phyloP scores from a whole-genome alignment of 768 basidiomycete genomes.

The Amanita rubescens region DNA sequence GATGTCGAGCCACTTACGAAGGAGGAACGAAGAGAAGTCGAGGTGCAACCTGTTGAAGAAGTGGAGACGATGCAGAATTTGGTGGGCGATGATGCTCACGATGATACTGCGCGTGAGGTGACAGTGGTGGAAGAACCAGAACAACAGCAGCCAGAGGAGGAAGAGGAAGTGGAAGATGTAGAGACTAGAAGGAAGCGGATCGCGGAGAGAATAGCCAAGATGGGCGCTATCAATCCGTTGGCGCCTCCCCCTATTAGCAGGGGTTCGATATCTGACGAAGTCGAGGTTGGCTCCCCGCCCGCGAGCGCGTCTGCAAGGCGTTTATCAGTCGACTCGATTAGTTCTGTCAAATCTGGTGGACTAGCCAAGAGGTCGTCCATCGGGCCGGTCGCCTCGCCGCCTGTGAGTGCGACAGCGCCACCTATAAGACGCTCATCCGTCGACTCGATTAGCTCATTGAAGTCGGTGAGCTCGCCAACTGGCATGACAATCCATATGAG shows the following conservation, averaged over 20 bases:
- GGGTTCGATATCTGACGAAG: constrained; percentile 7
- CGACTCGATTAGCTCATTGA: too few species aligned
- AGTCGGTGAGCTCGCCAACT: background rate
- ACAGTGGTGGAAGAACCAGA: constrained; percentile 3
- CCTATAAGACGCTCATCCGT: background rate
- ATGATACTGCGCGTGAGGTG: background rate
- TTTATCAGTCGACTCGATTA: constrained; percentile 3
- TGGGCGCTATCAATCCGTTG: constrained; percentile 62
- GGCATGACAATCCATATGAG: background rate
- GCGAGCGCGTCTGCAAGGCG: background rate
- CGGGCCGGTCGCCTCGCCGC: background rate
- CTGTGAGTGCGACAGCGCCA: too few species aligned
- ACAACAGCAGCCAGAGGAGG: constrained; percentile 13
- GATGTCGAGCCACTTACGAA: constrained; percentile 14
- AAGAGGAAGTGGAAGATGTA: constrained; percentile 46
- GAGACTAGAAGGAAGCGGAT: constrained; percentile 48
- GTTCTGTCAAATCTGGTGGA: constrained; percentile 1
- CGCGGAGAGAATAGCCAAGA: constrained; percentile 56
- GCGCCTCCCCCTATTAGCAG: constrained; percentile 19
- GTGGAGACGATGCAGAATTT: constrained; percentile 1
- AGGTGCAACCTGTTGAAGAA: background rate
- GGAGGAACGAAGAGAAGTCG: constrained; percentile 5
- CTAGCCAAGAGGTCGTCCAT: background rate
- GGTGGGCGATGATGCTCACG: background rate
- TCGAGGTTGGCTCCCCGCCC: background rate